Percentiles rank a stretch among this genome's conserved stretches.
These are phyloP conservation scores for Trichophyton mentagrophytes DNA, from an alignment of 2,329 filamentous ascomycete genomes.

Conservation along the genomic window DNA sequence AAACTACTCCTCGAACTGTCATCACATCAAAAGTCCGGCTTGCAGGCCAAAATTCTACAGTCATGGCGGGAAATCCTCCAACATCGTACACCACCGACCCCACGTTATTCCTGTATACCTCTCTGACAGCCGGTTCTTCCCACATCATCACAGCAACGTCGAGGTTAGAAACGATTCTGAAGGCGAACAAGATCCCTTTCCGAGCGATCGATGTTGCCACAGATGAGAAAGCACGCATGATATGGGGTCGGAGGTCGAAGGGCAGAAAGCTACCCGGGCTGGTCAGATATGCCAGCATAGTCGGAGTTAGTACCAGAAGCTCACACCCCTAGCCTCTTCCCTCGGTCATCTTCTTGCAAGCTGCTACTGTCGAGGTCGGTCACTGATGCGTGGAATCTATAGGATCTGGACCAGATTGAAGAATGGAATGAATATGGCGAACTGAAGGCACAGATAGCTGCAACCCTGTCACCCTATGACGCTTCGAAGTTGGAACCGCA, in stretches of 20 bases:
- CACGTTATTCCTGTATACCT: slow-evolving; percentile 87
- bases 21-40: background rate
- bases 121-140: slow-evolving; percentile 84
- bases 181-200: slow-evolving; percentile 88
- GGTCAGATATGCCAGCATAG: slow-evolving; percentile 71
- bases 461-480: slow-evolving; percentile 13
- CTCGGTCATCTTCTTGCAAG: background rate
- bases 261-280: slow-evolving; percentile 82
- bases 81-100: slow-evolving; percentile 42
- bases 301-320: slow-evolving; percentile 53
- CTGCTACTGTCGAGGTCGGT: background rate
- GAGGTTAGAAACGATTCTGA: slow-evolving; percentile 88
- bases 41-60: background rate
- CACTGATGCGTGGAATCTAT: background rate
- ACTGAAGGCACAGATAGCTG: slow-evolving; percentile 64
- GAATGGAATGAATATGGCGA: slow-evolving; percentile 99
- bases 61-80: slow-evolving; percentile 24
- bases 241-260: slow-evolving; percentile 74
- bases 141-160: slow-evolving; percentile 95
- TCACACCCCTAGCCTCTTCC: background rate
- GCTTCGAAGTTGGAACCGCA: slow-evolving; percentile 15
- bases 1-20: background rate
- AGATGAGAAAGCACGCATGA: slow-evolving; percentile 72
- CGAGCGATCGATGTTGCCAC: slow-evolving; percentile 83
- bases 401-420: slow-evolving; percentile 90